A percentile compares a stretch with the other conserved stretches of the same genome.
phyloP scores from a whole-genome alignment of 768 basidiomycete genomes.

The Amanita jacksonii region DNA sequence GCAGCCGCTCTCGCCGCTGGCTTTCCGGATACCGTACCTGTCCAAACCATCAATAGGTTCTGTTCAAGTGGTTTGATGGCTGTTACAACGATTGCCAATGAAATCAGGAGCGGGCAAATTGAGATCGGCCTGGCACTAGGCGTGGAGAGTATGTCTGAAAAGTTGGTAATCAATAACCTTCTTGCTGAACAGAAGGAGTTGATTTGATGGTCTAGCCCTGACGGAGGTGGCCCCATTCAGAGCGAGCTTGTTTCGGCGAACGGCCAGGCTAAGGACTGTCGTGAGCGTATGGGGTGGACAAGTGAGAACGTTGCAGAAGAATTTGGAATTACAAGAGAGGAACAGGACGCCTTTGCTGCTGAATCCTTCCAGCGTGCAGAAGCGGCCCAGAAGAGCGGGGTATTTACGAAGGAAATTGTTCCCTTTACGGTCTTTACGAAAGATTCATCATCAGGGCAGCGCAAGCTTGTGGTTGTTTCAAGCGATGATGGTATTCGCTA shows the following conservation, averaged over 20 bases:
- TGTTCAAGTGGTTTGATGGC: conserved; percentile 88
- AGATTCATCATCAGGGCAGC: conserved; percentile 44
- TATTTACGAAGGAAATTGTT: conserved; percentile 62
- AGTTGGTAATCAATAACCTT: conserved; percentile 28
- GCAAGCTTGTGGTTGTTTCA: conserved; percentile 42
- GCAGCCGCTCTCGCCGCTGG: conserved; percentile 73
- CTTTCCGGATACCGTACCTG: conserved; percentile 65
- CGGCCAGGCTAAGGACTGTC: conserved; percentile 48
- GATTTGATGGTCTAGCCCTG: conserved; percentile 36
- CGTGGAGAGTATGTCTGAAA: conserved; percentile 80
- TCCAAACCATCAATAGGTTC: conserved; percentile 70
- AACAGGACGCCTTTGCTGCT: conserved; percentile 71
- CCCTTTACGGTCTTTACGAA: conserved; percentile 62
- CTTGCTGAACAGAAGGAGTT: background rate
- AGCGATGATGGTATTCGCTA: conserved; percentile 74
- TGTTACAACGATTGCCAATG: conserved; percentile 64
- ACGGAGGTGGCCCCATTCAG: conserved; percentile 48
- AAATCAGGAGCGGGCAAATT: conserved; percentile 70
- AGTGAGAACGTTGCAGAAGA: conserved; percentile 79
- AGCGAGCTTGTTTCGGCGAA: conserved; percentile 54
- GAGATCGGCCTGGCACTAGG: conserved; percentile 74
- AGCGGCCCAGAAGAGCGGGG: conserved; percentile 55
- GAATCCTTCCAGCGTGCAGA: conserved; percentile 74
- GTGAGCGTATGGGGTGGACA: conserved; percentile 82
- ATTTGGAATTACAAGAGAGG: conserved; percentile 59